Evolutionary conservation across 106 monocot species (phyloP), one percentile per base, ranked within the genome.

Genomic region (Xerophyta viscosa): DNA sequence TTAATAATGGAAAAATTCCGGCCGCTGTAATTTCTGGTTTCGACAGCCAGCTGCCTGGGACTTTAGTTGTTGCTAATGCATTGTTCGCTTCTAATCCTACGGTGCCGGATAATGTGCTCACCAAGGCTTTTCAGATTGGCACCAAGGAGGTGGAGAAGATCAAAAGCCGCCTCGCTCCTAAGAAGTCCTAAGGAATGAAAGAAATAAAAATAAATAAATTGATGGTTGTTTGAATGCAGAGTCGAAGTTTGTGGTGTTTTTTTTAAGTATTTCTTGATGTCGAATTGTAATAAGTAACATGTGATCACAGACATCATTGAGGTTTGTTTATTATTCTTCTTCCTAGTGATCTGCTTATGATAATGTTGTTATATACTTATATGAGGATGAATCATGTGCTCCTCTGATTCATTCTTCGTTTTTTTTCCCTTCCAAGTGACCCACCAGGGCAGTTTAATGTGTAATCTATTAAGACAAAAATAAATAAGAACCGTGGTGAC

Each of bases 41-140:
- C 50, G 70, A 66, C 43, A 79, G 79, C 60, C 79, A 79, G 74
- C 49, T 74, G 14, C 79, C 67, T 9, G 79, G 79, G 23, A 74
- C 65, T 13, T 69, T 65, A 37, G 37, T 43, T 2, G 27, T 69
- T 4, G 74, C 66, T 9, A 27, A 30, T 10, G 56, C 74, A 6
- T 70, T 75, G 31, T 80, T 78, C 18, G 47, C 24, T 8, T 26
- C 75, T 22, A 13, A 24, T 0, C 75, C 75, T 1, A 23, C 62
- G 0, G 71, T 77, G 60, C 77, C 77, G 0, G 60, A 66, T 22
- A 15, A 15, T 8, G 66, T 71, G 47, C 49, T 77, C 49, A 47
- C 63, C 25, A 63, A 75, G 58, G 69, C 75, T 3, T 75, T 75
- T 44, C n/a, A n/a, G n/a, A n/a, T n/a, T n/a, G n/a, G n/a, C n/a